phyloP scores from a whole-genome alignment of 345 rosid genomes.

The Gossypium ekmanianum region DNA sequence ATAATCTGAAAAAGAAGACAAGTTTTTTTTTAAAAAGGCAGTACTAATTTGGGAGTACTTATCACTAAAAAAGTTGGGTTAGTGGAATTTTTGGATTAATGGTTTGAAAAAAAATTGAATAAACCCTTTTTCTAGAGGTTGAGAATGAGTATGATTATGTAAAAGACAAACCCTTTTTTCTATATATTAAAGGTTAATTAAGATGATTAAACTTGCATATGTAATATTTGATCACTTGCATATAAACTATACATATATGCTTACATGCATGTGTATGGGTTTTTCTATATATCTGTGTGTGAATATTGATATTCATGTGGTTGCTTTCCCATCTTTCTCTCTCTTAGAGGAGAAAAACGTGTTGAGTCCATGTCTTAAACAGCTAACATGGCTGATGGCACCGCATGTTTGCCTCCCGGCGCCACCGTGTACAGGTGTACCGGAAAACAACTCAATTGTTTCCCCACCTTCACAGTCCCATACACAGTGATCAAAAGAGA shows the following conservation, averaged over 20 bases:
- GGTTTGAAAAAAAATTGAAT: too few species aligned
- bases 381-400: neutral
- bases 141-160: too few species aligned
- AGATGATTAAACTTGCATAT: neutral
- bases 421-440: neutral
- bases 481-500: too few species aligned
- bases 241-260: neutral
- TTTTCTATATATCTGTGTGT: neutral
- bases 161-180: too few species aligned
- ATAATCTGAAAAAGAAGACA: neutral
- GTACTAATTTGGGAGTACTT: neutral
- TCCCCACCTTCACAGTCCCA: too few species aligned
- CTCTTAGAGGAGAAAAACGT: neutral
- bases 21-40: too few species aligned
- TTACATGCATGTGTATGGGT: neutral
- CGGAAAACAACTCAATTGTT: neutral
- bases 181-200: neutral
- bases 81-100: too few species aligned
- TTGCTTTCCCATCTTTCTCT: neutral
- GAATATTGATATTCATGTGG: neutral
- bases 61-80: neutral
- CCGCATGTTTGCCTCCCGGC: slow-evolving; percentile 17
- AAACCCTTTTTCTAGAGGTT: too few species aligned
- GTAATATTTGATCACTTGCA: neutral
- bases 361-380: neutral